phyloP scores from a whole-genome alignment of 106 monocot genomes.

The Ottelia alismoides region DNA sequence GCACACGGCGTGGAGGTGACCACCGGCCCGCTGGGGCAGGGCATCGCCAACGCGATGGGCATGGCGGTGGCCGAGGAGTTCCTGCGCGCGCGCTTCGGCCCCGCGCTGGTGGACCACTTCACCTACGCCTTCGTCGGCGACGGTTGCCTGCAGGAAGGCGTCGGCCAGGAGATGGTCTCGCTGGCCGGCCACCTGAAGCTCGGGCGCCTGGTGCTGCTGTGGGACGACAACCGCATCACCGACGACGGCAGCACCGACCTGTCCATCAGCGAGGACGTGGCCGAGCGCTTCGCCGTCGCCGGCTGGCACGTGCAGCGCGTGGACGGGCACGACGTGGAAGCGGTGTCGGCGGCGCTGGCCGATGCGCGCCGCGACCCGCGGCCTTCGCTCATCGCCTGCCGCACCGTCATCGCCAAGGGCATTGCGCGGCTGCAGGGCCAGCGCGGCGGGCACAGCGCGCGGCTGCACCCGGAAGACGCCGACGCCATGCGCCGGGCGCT shows the following conservation, averaged over 20 bases:
- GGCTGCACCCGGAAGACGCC: background rate
- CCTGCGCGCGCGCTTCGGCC: background rate
- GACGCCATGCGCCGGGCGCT: background rate
- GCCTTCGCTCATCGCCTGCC: background rate
- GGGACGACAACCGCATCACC: background rate
- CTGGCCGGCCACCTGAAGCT: background rate
- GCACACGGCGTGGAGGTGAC: background rate
- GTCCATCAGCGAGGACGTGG: background rate
- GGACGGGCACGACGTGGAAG: background rate
- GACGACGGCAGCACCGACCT: background rate
- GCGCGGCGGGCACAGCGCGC: background rate
- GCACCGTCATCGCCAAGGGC: background rate
- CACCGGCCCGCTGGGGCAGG: background rate
- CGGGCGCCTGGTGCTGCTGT: background rate
- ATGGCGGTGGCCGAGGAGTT: background rate
- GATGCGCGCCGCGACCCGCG: background rate
- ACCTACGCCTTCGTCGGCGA: background rate
- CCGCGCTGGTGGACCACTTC: background rate
- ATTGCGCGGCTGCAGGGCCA: background rate
- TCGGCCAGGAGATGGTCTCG: background rate
- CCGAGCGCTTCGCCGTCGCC: background rate
- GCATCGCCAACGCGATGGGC: background rate
- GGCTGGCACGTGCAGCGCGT: background rate
- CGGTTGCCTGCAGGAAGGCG: background rate
- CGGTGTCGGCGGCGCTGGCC: background rate